Conservation (phyloP, 164 flowering plant genomes). For the Annona cherimola region DNA sequence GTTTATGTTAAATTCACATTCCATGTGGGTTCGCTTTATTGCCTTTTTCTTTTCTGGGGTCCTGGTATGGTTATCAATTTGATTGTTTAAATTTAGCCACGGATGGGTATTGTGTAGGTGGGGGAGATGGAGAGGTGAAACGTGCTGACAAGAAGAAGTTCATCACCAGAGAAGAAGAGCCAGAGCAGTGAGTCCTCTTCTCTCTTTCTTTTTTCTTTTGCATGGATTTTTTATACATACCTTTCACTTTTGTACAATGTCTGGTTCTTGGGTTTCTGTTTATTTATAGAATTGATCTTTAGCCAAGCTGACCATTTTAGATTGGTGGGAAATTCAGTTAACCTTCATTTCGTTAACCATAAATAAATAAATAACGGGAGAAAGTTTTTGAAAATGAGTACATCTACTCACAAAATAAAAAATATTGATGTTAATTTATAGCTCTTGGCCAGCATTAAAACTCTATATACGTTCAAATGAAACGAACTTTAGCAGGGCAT, state of each 20-base stretch:
- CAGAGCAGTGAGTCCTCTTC: constrained; percentile 58
- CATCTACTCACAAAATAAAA: no score
- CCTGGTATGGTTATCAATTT: neutral
- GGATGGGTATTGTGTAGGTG: constrained; percentile 37
- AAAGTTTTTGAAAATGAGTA: no score
- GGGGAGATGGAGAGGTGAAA: constrained; percentile 58
- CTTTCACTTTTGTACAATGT: no score
- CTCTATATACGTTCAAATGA: no score
- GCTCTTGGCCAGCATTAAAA: no score
- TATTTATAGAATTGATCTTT: neutral
- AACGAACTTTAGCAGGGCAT: no score
- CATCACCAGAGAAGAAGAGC: constrained; percentile 90
- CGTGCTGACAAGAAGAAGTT: constrained; percentile 71
- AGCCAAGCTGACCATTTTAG: no score
- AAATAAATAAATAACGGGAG: no score
- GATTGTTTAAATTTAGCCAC: neutral
- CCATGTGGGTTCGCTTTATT: neutral
- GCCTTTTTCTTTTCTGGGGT: neutral
- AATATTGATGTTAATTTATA: no score
- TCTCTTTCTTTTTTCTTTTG: neutral
- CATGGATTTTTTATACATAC: neutral
- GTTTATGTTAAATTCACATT: neutral
- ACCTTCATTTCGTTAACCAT: no score
- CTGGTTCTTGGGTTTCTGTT: no score
- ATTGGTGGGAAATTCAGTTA: no score